Conservation (phyloP, 352 stramenopile genomes). For the Globisporangium viniferum region DNA sequence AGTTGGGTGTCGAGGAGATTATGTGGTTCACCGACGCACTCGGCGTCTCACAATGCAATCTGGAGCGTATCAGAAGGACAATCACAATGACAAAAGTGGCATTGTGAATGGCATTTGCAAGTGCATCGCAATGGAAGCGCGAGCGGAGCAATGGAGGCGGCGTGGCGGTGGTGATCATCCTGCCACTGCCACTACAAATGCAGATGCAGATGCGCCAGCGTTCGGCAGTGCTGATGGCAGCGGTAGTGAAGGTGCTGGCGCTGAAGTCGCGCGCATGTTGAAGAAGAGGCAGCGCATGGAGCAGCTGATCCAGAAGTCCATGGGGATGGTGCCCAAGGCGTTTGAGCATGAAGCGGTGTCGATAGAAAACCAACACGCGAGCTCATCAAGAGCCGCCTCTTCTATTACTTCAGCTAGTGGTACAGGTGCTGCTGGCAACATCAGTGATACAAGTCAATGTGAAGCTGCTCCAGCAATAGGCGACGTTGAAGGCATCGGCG, state of each 20-base stretch:
- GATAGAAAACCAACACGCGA: neutral
- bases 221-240: neutral
- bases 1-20: neutral
- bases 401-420: neutral
- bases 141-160: neutral
- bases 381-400: neutral
- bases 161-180: neutral
- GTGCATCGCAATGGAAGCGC: neutral
- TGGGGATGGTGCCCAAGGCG: constrained; percentile 24
- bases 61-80: too few species aligned
- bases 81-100: too few species aligned
- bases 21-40: neutral
- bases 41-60: too few species aligned
- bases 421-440: too few species aligned
- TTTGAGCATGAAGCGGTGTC: constrained; percentile 6
- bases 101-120: neutral
- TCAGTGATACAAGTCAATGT: neutral
- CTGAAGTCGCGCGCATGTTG: neutral
- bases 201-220: neutral
- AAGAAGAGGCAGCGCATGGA: constrained; percentile 60
- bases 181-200: neutral
- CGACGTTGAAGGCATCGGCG: neutral
- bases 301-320: constrained; percentile 46
- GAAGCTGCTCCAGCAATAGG: neutral
- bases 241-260: neutral